Base-by-base conservation (phyloP, 129 eudicot genomes). In the Pseudognaphalium luteoalbum region DNA sequence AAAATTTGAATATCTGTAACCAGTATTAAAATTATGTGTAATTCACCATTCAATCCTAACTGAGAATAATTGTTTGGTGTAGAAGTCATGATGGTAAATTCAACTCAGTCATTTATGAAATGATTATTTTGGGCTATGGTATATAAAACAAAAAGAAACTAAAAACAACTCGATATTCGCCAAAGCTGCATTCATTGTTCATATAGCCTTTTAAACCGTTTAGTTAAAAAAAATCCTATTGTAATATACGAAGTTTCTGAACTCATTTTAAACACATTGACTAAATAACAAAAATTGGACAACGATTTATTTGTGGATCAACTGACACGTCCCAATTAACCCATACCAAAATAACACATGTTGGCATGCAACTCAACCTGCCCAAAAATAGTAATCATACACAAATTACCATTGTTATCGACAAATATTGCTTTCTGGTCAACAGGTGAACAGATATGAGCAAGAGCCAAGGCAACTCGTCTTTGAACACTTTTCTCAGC, bases 401-500 rank as follows among this genome's bases (percentile, higher is more conserved):
- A 39, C 54, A 50, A 52, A 12, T 75, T 89, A 95, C 99, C 97
- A 33, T 76, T 86, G 75, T 69, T 82, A 71, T 91, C 95, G 29
- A 89, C 70, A 72, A 89, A 95, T 62, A 95, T 81, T 41, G 84
- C 70, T 72, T 87, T 81, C 51, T 81, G 94, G 83, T 91, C 94
- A 33, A 87, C 84, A 6, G 97, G 88, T 14, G 92, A 89, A 78
- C 95, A 91, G n/a, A 95, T 91, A 84, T 91, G 97, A 32, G 99
- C 92, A 77, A 95, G 97, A 78, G 97, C 92, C 81, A 91, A 81
- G 34, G 91, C 87, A 79, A 95, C 79, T 28, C 87, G 87, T 80
- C 84, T 85, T 80, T 91, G 90, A 57, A 86, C 78, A 78, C 22
- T 69, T 67, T 67, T 86, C 21, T 89, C 97, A 32, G 87, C 86